A percentile compares a stretch with the other conserved stretches of the same genome.
Conservation (phyloP, 148 eudicot genomes). For the Rheum nobile region DNA sequence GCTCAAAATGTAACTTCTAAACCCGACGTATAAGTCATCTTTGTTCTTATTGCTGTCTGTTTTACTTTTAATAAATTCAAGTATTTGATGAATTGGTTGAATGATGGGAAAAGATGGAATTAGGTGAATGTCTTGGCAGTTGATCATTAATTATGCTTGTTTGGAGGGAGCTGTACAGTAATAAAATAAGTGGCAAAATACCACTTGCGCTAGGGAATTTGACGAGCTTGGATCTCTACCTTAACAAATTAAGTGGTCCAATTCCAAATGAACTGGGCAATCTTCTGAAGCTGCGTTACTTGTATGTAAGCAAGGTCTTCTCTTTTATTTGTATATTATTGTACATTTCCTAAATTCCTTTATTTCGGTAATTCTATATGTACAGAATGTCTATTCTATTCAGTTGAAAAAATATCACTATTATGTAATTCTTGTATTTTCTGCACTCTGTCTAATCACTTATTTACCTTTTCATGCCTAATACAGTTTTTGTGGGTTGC, state of each 20-base stretch:
- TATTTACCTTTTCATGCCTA: not conserved
- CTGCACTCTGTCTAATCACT: too few species aligned
- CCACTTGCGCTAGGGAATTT: slow-evolving; percentile 54
- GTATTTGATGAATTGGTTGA: not conserved
- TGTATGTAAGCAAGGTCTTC: not conserved
- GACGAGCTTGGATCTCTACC: not conserved
- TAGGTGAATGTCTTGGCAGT: not conserved
- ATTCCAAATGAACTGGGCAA: slow-evolving; percentile 1
- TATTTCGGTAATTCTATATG: not conserved
- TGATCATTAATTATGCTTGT: not conserved
- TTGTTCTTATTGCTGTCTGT: not conserved
- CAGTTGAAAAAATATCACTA: too few species aligned
- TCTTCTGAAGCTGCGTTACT: not conserved
- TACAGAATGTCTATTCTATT: too few species aligned
- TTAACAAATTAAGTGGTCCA: slow-evolving; percentile 12
- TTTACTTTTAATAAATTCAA: not conserved
- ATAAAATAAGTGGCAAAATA: slow-evolving; percentile 60
- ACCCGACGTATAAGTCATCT: slow-evolving; percentile 34
- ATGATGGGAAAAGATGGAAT: not conserved
- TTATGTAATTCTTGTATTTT: too few species aligned
- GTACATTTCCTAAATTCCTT: not conserved
- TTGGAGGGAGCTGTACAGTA: slow-evolving; percentile 78
- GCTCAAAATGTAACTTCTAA: not conserved
- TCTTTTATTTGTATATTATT: too few species aligned
- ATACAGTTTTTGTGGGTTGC: not conserved